Percentiles rank a stretch among this genome's conserved stretches.
These are phyloP conservation scores for Bolboschoenoplectus hybrid DNA, from an alignment of 202 grass and related monocot genomes.

Conservation along the genomic window DNA sequence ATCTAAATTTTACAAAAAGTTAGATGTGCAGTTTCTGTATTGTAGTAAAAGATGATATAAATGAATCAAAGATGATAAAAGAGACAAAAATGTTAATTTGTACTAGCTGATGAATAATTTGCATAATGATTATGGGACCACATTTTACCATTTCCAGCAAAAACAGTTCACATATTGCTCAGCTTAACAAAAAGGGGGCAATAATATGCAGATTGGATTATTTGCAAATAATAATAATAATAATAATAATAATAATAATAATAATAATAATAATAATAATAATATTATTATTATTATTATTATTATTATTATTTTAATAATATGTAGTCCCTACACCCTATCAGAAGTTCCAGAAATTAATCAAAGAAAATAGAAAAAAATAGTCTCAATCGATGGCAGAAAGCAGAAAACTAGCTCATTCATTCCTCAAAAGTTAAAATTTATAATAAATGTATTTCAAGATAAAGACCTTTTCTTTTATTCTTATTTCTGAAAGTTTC, in stretches of 20 bases:
- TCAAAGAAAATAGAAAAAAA: too few species aligned
- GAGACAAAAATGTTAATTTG: not conserved
- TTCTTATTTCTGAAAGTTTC: not conserved
- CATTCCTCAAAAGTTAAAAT: not conserved
- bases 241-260: not conserved
- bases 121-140: not conserved
- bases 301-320: not conserved
- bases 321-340: not conserved
- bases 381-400: not conserved
- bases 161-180: not conserved
- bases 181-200: not conserved
- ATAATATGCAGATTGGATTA: not conserved
- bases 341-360: not conserved
- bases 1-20: not conserved
- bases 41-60: constrained; percentile 1
- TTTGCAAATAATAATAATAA: not conserved
- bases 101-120: not conserved
- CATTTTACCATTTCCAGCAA: not conserved
- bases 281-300: not conserved
- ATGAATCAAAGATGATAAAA: not conserved
- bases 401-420: not conserved
- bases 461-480: not conserved
- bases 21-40: not conserved
- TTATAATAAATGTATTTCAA: not conserved
- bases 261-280: too few species aligned